Conservation (phyloP, 306 rosid genomes). For the Citrullus amarus region DNA sequence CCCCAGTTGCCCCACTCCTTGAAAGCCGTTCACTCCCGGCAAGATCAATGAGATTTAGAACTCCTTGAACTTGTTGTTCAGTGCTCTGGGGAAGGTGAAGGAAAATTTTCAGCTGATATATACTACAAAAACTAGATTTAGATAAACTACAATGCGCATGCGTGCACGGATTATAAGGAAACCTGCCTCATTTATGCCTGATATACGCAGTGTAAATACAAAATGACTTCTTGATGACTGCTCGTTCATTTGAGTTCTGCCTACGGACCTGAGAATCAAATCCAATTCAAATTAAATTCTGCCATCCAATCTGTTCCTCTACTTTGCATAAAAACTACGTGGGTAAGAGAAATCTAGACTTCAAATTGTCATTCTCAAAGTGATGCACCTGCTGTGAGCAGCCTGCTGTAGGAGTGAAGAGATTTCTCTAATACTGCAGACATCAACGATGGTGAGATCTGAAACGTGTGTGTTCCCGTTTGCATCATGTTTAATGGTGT, state of each 20-base stretch:
- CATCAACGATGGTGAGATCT: constrained; percentile 73
- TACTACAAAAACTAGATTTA: neutral
- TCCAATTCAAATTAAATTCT: neutral
- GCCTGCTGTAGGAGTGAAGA: constrained; percentile 84
- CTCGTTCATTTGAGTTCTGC: constrained; percentile 91
- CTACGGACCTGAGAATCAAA: constrained; percentile 64
- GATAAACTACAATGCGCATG: neutral
- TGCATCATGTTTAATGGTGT: constrained; percentile 78
- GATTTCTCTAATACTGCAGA: constrained; percentile 65
- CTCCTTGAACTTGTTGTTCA: constrained; percentile 94
- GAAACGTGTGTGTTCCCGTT: constrained; percentile 82
- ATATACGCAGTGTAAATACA: constrained; percentile 84
- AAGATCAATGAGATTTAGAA: constrained; percentile 77
- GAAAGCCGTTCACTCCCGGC: constrained; percentile 97
- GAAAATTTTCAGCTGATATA: neutral
- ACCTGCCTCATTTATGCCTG: constrained; percentile 74
- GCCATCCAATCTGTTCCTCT: neutral
- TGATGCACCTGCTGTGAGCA: constrained; percentile 65
- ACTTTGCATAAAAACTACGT: neutral
- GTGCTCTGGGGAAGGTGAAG: constrained; percentile 40
- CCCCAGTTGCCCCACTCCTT: constrained; percentile 89
- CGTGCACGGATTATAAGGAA: neutral
- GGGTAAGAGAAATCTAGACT: neutral
- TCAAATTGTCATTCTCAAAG: neutral
- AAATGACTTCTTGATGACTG: constrained; percentile 95